Evolutionary conservation across 805 yeast species (phyloP), one percentile per base, ranked within the genome.

Genomic region (Tetrapisispora nanseiensis): DNA sequence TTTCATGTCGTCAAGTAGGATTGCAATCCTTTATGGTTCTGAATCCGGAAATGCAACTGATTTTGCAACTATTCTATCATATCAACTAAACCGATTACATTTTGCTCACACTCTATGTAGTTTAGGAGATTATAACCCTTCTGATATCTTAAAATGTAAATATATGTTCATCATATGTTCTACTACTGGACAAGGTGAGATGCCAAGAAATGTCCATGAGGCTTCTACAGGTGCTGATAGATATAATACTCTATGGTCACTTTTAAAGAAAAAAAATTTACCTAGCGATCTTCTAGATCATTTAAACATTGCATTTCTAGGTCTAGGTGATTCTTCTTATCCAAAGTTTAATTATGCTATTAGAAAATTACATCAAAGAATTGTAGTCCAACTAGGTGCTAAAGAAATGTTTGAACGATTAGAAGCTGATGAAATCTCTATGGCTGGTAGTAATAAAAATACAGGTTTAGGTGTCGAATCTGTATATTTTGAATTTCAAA

Each of bases 181-280:
- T 1, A 90, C 98, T 0, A 82, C 95, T 1, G 97, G 98, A 7
- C 97, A 90, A 61, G 98, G 98, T 22, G 95, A 83, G 47, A 62
- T 90, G 27, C 97, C 98, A 0, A 62, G 82, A 33, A 86, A 86
- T 56, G 80, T 82, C 1, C 69, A 69, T 48, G 76, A 74, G 46
- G 37, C 43, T 13, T 37, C 55, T 8, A 41, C 35, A 15, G 59
- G 53, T 16, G 33, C 26, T 24, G 23, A 41, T 3, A 43, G 42
- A 20, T 44, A 43, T 10, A 45, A 51, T 16, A 52, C 57, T 2
- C 75, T 90, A 48, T 83, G 95, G 94, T 70, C 72, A 49, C 77
- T 82, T 47, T 61, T 92, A 51, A 72, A 86, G 44, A 76, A 74
- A 56, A 76, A 72, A 56, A 78, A 77, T 49, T 71, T 90, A 7